A percentile compares a stretch with the other conserved stretches of the same genome.
phyloP scores from a whole-genome alignment of 345 rosid genomes.

The Stellera chamaejasme region DNA sequence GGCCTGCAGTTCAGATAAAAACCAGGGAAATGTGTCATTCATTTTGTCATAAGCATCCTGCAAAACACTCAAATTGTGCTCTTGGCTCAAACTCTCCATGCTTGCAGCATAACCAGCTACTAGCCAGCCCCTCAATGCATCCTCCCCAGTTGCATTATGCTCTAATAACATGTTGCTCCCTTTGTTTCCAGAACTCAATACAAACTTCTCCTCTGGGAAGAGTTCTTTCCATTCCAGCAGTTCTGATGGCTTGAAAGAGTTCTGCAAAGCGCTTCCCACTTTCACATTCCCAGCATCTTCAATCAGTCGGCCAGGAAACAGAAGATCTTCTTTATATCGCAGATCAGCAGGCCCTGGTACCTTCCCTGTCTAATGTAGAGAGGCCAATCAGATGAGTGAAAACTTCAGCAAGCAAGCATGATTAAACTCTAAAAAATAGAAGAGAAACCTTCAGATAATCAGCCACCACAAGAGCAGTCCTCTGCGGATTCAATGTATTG shows the following conservation, averaged over 20 bases:
- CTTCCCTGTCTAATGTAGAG: constrained; percentile 52
- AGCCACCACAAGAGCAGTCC: constrained; percentile 78
- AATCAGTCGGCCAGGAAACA: constrained; percentile 73
- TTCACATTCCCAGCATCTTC: constrained; percentile 79
- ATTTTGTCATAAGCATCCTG: constrained; percentile 61
- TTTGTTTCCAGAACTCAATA: constrained; percentile 39
- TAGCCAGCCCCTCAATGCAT: constrained; percentile 92
- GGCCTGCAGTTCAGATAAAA: constrained; percentile 53
- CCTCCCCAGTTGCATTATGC: constrained; percentile 77
- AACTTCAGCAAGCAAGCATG: constrained; percentile 5
- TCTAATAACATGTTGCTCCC: constrained; percentile 72
- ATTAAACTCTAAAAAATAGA: constrained; percentile 1
- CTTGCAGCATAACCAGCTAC: constrained; percentile 66
- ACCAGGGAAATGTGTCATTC: constrained; percentile 41
- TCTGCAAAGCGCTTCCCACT: constrained; percentile 69
- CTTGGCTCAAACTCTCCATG: constrained; percentile 27
- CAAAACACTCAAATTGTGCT: constrained; percentile 25
- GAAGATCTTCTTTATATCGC: constrained; percentile 61
- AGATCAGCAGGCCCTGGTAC: constrained; percentile 78
- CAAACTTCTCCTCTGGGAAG: constrained; percentile 69
- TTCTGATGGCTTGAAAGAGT: constrained; percentile 58
- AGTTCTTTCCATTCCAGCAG: constrained; percentile 44
- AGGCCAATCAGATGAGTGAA: constrained; percentile 13
- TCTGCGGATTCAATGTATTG: constrained; percentile 89
- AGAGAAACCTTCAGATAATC: constrained; percentile 67